Evolutionary conservation across 257 asterid genomes (phyloP).

Genomic region (Thymus quinquecostatus): DNA sequence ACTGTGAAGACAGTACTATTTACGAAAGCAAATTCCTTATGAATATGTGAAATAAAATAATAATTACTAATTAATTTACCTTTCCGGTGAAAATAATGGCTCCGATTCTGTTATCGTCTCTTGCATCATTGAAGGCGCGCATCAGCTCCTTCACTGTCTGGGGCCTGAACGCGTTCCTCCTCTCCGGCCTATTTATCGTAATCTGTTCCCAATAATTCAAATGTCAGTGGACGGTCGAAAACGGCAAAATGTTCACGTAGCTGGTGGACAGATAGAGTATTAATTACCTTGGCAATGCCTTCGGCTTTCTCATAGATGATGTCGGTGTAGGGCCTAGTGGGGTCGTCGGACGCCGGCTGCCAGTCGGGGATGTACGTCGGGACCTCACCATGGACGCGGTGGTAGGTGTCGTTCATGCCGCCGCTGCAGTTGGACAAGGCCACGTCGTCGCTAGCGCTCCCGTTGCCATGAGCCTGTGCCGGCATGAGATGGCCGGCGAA

Average conservation of each 20-base stretch:
- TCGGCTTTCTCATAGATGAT: constrained; percentile 89
- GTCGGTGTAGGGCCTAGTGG: constrained; percentile 70
- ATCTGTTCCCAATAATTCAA: constrained; percentile 45
- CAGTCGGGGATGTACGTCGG: constrained; percentile 66
- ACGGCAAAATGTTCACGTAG: no score
- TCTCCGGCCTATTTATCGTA: constrained; percentile 91
- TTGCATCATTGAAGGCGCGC: constrained; percentile 86
- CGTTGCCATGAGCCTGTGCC: constrained; percentile 22
- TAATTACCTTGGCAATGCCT: constrained; percentile 74
- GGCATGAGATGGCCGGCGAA: constrained; percentile 46
- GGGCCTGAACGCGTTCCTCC: constrained; percentile 92
- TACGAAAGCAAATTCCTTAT: not conserved
- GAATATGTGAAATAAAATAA: no score
- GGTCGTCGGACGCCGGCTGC: constrained; percentile 65
- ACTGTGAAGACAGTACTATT: not conserved
- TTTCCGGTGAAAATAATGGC: constrained; percentile 92
- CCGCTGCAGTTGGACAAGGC: constrained; percentile 56
- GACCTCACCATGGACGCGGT: constrained; percentile 78
- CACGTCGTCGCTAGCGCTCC: constrained; percentile 9
- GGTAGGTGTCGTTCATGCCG: constrained; percentile 65
- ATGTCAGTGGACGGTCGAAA: not conserved
- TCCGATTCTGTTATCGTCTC: constrained; percentile 82
- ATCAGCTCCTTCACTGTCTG: constrained; percentile 93
- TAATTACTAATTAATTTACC: constrained; percentile 42
- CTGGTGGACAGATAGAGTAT: not conserved